Evolutionary conservation across 106 monocot species (phyloP), one percentile per base, ranked within the genome.

Genomic region (Vanilla planifolia): DNA sequence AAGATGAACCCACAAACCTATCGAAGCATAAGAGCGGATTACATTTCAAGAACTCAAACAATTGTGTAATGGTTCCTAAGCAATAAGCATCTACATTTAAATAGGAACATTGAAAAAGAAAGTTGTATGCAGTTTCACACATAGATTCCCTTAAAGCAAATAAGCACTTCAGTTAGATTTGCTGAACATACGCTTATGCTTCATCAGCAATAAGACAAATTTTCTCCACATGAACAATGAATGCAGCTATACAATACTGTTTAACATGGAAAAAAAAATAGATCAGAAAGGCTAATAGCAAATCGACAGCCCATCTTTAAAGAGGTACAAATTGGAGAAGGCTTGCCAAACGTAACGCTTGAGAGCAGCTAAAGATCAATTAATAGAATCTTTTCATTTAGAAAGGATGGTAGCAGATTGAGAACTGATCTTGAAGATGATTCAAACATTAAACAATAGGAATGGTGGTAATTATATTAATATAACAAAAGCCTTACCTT

Each of bases 401-500:
- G n/a, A n/a, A n/a, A n/a, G n/a, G n/a, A n/a, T n/a, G n/a, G n/a
- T n/a, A n/a, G n/a, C n/a, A n/a, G n/a, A n/a, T n/a, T n/a, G n/a
- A n/a, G n/a, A n/a, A n/a, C n/a, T n/a, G n/a, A n/a, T n/a, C n/a
- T n/a, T n/a, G n/a, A n/a, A n/a, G n/a, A n/a, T n/a, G n/a, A n/a
- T n/a, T n/a, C n/a, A n/a, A n/a, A n/a, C n/a, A n/a, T n/a, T n/a
- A n/a, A n/a, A n/a, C n/a, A n/a, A n/a, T n/a, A n/a, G n/a, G n/a
- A n/a, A n/a, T n/a, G n/a, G n/a, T n/a, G n/a, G n/a, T n/a, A n/a
- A 29, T 28, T 48, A 7, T 57, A 6, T 57, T 55, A 8, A 57
- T 2, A 29, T 35, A 4, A 57, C 6, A 34, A 11, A 17, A 33
- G 43, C 6, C 51, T 13, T 72, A 96, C 96, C 96, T 87, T 90